Base-by-base conservation (phyloP, 2,329 filamentous ascomycete genomes). In the Ophiostoma sp. region DNA sequence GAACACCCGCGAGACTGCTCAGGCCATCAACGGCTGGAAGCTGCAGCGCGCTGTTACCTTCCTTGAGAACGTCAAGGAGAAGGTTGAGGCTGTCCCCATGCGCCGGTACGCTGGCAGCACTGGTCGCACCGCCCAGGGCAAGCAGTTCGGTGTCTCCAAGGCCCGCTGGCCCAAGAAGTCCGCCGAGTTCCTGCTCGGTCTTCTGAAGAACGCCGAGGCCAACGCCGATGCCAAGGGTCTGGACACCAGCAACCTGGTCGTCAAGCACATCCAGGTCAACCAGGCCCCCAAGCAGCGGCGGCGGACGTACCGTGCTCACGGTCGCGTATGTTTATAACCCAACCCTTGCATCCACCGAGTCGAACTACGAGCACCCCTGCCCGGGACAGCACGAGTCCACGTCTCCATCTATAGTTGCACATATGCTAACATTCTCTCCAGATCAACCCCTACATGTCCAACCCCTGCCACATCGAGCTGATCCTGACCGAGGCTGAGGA, bases 231-330 rank as follows among this genome's bases (percentile, higher is more conserved):
- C 91, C 82, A 97, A 97, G 88, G 93, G 93, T 78, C 92, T 97
- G 79, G 93, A 99, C 84, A 98, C 93, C 80, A 89, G 89, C 84
- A 96, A 96, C 87, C 87, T 99, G 80, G 84, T 98, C 80, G 91
- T 99, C 85, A 97, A 97, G 92, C 96, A 97, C 91, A 99, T 99
- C 85, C 95, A 99, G 87, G 95, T 99, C 88, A 99, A 99, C 92
- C 95, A 99, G 88, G 96, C 95, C 77, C 95, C 95, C 79, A 98
- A 98, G 90, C 94, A 98, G 88, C 90, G 95, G 81, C 89, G 95
- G 85, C 90, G 95, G 83, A 99, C 95, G 80, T 99, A 99, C 91
- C 93, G 95, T 89, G 96, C 96, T 74, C 95, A 99, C 88, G 95
- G 95, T 89, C 93, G 95, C 87, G 94, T 97, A 96, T 78, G 93